Conservation (phyloP, 2,329 filamentous ascomycete species). For the Coniochaeta prunicola region DNA sequence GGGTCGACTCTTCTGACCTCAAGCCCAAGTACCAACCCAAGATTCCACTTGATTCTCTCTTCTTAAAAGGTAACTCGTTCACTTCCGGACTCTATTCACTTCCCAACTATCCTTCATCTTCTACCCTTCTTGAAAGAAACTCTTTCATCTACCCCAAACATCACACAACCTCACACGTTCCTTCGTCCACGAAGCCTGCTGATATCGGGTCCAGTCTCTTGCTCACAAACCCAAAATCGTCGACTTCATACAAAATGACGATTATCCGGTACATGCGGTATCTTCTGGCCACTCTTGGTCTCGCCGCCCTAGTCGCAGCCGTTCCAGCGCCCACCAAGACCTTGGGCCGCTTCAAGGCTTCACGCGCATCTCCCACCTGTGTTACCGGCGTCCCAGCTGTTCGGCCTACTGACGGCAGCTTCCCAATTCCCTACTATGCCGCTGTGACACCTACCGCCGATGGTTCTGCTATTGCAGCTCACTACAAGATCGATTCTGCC, state of each 20-base stretch:
- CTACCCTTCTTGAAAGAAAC: too few species aligned
- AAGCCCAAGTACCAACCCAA: too few species aligned
- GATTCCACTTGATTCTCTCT: too few species aligned
- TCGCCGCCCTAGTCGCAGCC: background rate
- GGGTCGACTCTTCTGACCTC: too few species aligned
- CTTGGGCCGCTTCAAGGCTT: background rate
- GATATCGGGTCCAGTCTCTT: background rate
- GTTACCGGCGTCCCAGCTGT: background rate
- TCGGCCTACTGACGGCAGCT: background rate
- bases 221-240: background rate
- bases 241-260: background rate
- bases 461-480: background rate
- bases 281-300: background rate
- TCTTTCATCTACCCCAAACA: background rate
- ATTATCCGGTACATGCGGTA: background rate
- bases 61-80: too few species aligned
- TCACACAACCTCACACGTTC: background rate
- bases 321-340: background rate
- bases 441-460: background rate
- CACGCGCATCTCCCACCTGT: background rate
- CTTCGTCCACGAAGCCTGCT: background rate
- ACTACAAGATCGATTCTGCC: background rate
- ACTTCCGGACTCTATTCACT: too few species aligned
- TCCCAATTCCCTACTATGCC: background rate
- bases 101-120: too few species aligned